These are phyloP conservation scores for Hypoxylon sp. DNA, from an alignment of 2,329 filamentous ascomycete species.

Conservation along the genomic window DNA sequence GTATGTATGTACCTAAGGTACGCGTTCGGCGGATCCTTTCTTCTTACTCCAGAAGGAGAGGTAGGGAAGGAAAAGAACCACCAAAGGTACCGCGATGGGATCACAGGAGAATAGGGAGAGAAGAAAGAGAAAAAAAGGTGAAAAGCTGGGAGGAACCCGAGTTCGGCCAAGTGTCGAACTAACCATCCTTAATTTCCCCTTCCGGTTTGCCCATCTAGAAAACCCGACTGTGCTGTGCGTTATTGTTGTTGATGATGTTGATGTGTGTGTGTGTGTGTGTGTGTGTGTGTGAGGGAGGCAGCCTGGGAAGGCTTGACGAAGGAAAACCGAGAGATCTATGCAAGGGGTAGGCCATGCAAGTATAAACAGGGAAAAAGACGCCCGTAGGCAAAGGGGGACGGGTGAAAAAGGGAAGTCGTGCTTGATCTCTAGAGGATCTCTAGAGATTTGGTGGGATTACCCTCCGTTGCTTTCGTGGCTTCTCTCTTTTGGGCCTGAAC, in stretches of 20 bases:
- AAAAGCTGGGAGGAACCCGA: not conserved
- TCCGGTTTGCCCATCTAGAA: constrained; percentile 10
- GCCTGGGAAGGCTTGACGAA: constrained; percentile 14
- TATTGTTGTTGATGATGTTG: too few species aligned
- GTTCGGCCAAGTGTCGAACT: not conserved
- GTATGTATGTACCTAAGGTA: too few species aligned
- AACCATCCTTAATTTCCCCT: not conserved
- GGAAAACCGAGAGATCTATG: constrained; percentile 31
- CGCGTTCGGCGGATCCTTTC: not conserved
- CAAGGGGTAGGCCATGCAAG: constrained; percentile 18
- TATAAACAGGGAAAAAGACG: constrained; percentile 41
- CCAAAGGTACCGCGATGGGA: not conserved
- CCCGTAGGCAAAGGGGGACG: constrained; percentile 41
- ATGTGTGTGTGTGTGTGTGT: not conserved
- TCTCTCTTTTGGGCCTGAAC: not conserved
- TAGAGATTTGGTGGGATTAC: not conserved
- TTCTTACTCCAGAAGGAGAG: not conserved
- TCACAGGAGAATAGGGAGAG: not conserved
- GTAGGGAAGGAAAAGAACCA: not conserved
- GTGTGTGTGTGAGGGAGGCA: not conserved
- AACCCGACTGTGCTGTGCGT: too few species aligned
- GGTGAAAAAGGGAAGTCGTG: not conserved
- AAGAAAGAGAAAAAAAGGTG: not conserved
- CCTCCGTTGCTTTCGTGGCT: not conserved
- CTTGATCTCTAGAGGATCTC: not conserved